Base-by-base conservation (phyloP, 1,284 basidiomycete genomes). In the Trichosporon sp. region DNA sequence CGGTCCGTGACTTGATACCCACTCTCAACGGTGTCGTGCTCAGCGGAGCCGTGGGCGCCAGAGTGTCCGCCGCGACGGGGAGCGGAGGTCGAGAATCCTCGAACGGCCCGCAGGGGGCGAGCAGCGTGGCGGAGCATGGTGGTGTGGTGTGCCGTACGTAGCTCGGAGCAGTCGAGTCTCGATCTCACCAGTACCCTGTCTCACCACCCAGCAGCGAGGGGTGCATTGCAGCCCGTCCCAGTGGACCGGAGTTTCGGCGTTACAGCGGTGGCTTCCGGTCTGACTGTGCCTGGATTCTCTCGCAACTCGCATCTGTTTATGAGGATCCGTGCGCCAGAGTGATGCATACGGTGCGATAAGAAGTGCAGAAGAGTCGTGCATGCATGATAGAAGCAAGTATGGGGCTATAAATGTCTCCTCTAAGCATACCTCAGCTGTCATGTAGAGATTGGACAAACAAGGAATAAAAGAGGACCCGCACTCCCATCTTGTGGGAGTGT, bases 391-490 rank as follows among this genome's bases (percentile, higher is more conserved):
- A n/a, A n/a, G 10, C 19, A 2, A 19, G 14, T 13, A 27, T 25
- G 6, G 23, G 3, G 19, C 32, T 27, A 33, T 56, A 14, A 11
- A 57, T 78, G 71, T 78, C 58, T 68, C 76, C 77, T 73, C 73
- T 70, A 76, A 77, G 77, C 75, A 78, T 78, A 78, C 31, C 75
- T 70, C 63, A 49, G 29, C 34, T 57, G 59, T 58, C 64, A 69
- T 49, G 49, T 29, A 27, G 59, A 72, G 61, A 32, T 54, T 46
- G 58, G 54, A 44, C 64, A 40, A 46, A 57, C 60, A 69, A 73
- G 74, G 65, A 77, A 75, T 74, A 74, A 61, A 75, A 56, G 70
- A 74, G 77, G 77, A 67, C 65, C 59, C 56, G 33, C 33, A n/a
- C 56, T 25, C 27, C 44, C 54, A 44, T 16, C 34, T 49, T 57